These are phyloP conservation scores for Sclerotinia nivalis DNA, from an alignment of 2,329 filamentous ascomycete species.

Conservation along the genomic window DNA sequence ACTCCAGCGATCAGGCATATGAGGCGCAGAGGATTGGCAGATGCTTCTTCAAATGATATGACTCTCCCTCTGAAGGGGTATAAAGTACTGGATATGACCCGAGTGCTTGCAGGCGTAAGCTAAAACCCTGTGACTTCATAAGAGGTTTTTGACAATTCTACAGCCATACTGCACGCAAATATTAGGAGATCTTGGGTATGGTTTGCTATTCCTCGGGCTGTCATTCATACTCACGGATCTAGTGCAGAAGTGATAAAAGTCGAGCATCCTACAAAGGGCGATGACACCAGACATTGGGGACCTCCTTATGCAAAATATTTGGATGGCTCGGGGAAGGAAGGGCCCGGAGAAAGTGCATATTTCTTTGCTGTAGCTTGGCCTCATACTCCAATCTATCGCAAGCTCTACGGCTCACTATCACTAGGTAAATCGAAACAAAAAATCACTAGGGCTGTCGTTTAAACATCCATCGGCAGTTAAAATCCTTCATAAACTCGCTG, in stretches of 20 bases:
- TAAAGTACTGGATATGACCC: constrained; percentile 92
- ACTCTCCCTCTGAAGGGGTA: constrained; percentile 78
- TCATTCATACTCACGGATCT: constrained; percentile 27
- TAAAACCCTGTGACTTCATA: background rate
- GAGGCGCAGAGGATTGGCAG: constrained; percentile 32
- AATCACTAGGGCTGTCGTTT: constrained; percentile 88
- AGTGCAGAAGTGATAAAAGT: constrained; percentile 97
- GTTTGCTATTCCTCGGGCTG: constrained; percentile 26
- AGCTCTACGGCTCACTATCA: constrained; percentile 19
- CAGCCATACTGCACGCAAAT: constrained; percentile 98
- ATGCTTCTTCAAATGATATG: constrained; percentile 39
- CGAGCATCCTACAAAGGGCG: constrained; percentile 86
- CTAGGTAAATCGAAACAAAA: constrained; percentile 95
- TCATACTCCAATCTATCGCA: background rate
- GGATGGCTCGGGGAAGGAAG: constrained; percentile 56
- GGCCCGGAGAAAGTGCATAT: constrained; percentile 91
- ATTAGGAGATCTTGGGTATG: constrained; percentile 87
- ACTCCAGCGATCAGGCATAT: constrained; percentile 19
- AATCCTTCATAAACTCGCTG: constrained; percentile 81
- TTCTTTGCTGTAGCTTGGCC: constrained; percentile 70
- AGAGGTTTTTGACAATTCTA: constrained; percentile 13
- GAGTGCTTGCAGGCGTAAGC: constrained; percentile 89
- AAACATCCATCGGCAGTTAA: constrained; percentile 80
- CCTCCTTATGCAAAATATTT: constrained; percentile 86
- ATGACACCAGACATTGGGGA: constrained; percentile 95